Conservation (phyloP, 1,284 basidiomycete genomes). For the Melanopsichium pennsylvanicum region DNA sequence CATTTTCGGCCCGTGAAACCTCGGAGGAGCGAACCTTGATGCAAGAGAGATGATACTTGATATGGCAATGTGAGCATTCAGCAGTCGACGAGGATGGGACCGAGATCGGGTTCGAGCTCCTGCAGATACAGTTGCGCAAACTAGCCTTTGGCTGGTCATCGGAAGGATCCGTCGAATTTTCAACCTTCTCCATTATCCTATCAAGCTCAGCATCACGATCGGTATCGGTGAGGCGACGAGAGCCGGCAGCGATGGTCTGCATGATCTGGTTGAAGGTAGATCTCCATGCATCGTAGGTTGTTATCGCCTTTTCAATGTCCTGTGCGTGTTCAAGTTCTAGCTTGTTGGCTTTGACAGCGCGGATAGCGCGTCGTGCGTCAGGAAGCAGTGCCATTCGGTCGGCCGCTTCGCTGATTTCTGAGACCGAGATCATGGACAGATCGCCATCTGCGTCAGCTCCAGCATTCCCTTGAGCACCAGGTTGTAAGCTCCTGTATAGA, state of each 20-base stretch:
- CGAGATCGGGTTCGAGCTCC: conserved; percentile 23
- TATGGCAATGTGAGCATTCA: conserved; percentile 46
- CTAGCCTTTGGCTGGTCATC: conserved; percentile 30
- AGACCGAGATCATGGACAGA: conserved; percentile 38
- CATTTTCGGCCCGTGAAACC: conserved; percentile 29
- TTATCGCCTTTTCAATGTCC: conserved; percentile 37
- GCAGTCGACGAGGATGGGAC: conserved; percentile 24
- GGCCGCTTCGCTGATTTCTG: conserved; percentile 29
- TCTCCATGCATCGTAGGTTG: conserved; percentile 51
- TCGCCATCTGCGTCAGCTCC: conserved; percentile 23
- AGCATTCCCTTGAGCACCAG: not conserved
- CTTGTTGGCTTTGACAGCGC: conserved; percentile 32
- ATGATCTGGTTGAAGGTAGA: conserved; percentile 31
- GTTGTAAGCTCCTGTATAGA: conserved; percentile 24
- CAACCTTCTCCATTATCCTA: conserved; percentile 42
- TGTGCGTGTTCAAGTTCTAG: conserved; percentile 32
- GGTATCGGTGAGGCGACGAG: conserved; percentile 24
- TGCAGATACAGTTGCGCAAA: conserved; percentile 56
- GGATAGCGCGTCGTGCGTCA: conserved; percentile 47
- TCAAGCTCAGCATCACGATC: conserved; percentile 35
- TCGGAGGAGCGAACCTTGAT: conserved; percentile 38
- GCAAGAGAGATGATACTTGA: conserved; percentile 52
- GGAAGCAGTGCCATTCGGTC: conserved; percentile 39
- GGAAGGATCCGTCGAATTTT: conserved; percentile 24
- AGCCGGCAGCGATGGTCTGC: conserved; percentile 14